Conservation (phyloP, 768 basidiomycete genomes). For the Hemileccinum impolitum region DNA sequence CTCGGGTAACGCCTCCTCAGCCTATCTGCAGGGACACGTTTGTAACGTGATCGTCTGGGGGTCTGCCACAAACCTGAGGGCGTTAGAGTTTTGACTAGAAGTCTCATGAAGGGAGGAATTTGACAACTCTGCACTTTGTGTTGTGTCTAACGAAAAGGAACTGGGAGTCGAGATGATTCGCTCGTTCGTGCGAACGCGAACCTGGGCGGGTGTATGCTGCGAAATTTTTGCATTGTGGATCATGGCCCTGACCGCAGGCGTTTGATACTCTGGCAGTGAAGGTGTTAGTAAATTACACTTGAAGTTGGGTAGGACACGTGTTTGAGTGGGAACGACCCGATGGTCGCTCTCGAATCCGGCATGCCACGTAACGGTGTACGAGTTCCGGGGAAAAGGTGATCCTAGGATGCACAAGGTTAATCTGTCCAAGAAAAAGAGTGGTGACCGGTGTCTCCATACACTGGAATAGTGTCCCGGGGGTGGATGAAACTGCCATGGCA, state of each 20-base stretch:
- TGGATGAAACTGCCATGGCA: too few relatives aligned
- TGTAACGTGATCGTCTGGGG: background rate
- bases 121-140: too few relatives aligned
- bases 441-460: conserved; percentile 1
- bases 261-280: too few relatives aligned
- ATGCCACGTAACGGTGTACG: background rate
- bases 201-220: too few relatives aligned
- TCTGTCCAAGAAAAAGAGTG: background rate
- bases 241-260: too few relatives aligned
- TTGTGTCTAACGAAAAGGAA: too few relatives aligned
- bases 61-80: background rate
- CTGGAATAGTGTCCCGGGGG: too few relatives aligned
- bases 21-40: background rate
- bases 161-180: too few relatives aligned
- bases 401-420: background rate
- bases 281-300: too few relatives aligned
- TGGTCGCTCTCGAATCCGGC: background rate
- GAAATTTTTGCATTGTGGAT: too few relatives aligned
- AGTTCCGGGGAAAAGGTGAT: background rate
- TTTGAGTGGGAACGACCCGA: background rate
- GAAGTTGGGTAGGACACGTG: background rate
- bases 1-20: background rate
- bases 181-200: too few relatives aligned
- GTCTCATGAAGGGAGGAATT: background rate
- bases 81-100: too few relatives aligned